These are phyloP conservation scores for Microbotryomycetes sp. DNA, from an alignment of 1,284 basidiomycete species.

Conservation along the genomic window DNA sequence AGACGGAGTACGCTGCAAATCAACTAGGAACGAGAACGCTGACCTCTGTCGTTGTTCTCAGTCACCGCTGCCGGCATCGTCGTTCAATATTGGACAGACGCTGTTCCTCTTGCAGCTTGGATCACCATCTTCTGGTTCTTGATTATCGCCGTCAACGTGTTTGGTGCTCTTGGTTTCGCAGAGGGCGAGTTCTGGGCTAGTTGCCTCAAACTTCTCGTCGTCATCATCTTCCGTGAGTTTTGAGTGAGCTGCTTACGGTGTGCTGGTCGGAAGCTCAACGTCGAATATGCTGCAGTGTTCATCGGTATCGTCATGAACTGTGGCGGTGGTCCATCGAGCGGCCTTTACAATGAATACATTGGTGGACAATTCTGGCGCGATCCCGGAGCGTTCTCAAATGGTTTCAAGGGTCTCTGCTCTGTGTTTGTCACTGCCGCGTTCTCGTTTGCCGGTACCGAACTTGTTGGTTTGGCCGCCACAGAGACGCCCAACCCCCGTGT, in stretches of 20 bases:
- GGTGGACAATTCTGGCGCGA: slow-evolving; percentile 38
- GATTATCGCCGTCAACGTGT: slow-evolving; percentile 33
- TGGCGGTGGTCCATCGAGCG: slow-evolving; percentile 38
- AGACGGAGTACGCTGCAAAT: neutral
- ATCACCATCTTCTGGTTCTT: slow-evolving; percentile 38
- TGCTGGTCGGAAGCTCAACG: slow-evolving; percentile 43
- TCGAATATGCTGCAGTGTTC: slow-evolving; percentile 51
- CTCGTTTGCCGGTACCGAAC: slow-evolving; percentile 38
- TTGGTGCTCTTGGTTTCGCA: slow-evolving; percentile 33
- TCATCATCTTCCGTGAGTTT: slow-evolving; percentile 43
- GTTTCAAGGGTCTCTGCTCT: slow-evolving; percentile 52
- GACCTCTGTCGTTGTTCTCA: neutral
- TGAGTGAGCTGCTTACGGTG: slow-evolving; percentile 43
- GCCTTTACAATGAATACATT: slow-evolving; percentile 13
- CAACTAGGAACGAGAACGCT: slow-evolving; percentile 9
- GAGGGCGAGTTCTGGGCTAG: slow-evolving; percentile 51
- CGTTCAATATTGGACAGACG: slow-evolving; percentile 37
- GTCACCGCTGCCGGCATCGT: slow-evolving; percentile 36
- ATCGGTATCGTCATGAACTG: slow-evolving; percentile 31
- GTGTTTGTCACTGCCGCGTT: slow-evolving; percentile 56
- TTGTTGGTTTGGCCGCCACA: slow-evolving; percentile 64
- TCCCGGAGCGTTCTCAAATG: slow-evolving; percentile 46
- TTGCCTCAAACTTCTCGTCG: slow-evolving; percentile 44
- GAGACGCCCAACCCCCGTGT: slow-evolving; percentile 50
- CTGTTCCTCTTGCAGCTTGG: slow-evolving; percentile 39